Conservation (phyloP, 1,284 basidiomycete species). For the Cutaneotrichosporon sp. region DNA sequence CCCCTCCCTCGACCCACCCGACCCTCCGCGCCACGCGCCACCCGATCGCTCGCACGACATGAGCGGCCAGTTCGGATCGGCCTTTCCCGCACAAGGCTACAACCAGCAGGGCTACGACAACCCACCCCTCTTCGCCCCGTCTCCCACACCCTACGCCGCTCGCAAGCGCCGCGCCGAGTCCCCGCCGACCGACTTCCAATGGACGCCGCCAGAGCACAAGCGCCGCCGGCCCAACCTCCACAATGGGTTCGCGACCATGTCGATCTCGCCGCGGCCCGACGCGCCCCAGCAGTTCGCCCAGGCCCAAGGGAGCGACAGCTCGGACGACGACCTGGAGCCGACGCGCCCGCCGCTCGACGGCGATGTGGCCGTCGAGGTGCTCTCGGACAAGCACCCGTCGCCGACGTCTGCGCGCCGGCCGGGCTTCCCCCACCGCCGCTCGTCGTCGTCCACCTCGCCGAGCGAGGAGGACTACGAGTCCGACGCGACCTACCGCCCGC, state of each 20-base stretch:
- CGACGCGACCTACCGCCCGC: conserved; percentile 32
- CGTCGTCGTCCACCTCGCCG: conserved; percentile 30
- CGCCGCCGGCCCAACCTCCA: conserved; percentile 42
- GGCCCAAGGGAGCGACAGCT: not conserved
- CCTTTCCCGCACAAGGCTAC: too few relatives aligned
- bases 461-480: conserved; percentile 35
- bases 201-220: conserved; percentile 24
- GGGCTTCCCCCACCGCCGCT: conserved; percentile 3
- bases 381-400: conserved; percentile 20
- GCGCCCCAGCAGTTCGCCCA: not conserved
- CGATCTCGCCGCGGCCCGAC: conserved; percentile 28
- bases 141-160: not conserved
- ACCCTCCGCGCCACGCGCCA: not conserved
- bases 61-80: conserved; percentile 3
- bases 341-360: conserved; percentile 15
- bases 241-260: conserved; percentile 43
- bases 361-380: conserved; percentile 29
- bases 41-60: not conserved
- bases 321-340: conserved; percentile 18
- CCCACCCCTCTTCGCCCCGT: not conserved
- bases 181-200: not conserved
- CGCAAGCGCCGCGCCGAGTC: conserved; percentile 18
- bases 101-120: not conserved
- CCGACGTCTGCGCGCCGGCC: conserved; percentile 9
- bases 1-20: not conserved